Conservation (phyloP, 2,329 filamentous ascomycete species). For the Paecilomyces dactylethromorphus region DNA sequence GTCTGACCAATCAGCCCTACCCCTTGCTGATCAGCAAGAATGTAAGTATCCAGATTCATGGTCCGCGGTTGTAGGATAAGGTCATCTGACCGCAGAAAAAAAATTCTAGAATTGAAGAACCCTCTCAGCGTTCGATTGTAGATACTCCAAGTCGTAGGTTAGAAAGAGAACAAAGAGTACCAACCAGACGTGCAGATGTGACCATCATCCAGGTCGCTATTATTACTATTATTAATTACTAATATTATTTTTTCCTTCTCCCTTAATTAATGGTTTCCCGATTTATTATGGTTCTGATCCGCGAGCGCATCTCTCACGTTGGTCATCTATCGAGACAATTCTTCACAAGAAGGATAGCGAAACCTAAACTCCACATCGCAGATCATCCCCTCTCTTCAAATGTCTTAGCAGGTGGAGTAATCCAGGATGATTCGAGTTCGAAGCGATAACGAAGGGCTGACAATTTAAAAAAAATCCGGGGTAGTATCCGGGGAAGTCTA, state of each 20-base stretch:
- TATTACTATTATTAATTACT: too few relatives aligned
- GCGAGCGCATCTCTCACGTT: not conserved
- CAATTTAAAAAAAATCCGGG: not conserved
- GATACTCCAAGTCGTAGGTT: not conserved
- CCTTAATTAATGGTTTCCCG: not conserved
- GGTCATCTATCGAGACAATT: not conserved
- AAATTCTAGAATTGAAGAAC: not conserved
- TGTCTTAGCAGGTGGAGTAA: not conserved
- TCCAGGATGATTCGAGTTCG: not conserved
- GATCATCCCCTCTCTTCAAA: not conserved
- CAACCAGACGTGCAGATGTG: not conserved
- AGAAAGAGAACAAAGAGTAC: not conserved
- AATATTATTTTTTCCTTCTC: not conserved
- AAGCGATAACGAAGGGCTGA: not conserved
- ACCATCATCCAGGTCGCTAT: not conserved
- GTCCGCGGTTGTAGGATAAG: not conserved
- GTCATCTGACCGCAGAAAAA: not conserved
- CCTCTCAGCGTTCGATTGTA: not conserved
- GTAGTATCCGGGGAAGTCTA: not conserved
- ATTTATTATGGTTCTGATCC: not conserved
- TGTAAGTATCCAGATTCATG: not conserved
- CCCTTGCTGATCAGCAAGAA: not conserved
- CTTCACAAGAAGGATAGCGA: not conserved
- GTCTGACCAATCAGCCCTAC: not conserved
- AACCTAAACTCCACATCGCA: not conserved